Conservation (phyloP, 73 alveolate species). For the Stentor roeselii region DNA sequence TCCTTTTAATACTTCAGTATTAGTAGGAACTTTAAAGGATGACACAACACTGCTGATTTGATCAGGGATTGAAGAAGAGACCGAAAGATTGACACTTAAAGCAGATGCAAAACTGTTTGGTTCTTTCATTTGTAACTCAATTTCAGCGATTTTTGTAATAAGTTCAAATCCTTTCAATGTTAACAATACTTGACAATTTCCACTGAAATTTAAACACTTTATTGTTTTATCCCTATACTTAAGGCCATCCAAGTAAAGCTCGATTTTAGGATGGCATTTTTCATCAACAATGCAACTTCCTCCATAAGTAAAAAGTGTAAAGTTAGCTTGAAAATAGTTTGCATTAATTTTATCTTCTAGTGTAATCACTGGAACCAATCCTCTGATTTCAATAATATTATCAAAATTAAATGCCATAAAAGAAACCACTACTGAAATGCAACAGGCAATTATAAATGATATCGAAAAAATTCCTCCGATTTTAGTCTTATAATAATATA, state of each 20-base stretch:
- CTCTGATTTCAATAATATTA: background rate
- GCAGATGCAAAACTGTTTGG: background rate
- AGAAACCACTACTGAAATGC: background rate
- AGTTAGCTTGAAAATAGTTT: background rate
- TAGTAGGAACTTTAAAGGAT: background rate
- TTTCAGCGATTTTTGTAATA: background rate
- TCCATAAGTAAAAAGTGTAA: background rate
- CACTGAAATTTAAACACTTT: no score
- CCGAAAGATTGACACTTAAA: background rate
- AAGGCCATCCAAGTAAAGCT: no score
- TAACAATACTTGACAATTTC: background rate
- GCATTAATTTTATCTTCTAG: background rate
- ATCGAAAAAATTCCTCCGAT: background rate
- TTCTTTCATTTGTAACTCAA: background rate
- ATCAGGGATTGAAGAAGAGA: conserved; percentile 25
- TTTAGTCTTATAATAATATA: background rate
- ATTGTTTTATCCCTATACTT: no score
- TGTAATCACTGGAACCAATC: background rate
- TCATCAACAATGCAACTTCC: background rate
- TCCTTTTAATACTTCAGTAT: conserved; percentile 1
- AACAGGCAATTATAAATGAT: background rate
- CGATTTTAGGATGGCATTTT: no score
- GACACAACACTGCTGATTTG: background rate
- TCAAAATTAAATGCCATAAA: background rate
- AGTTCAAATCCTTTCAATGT: background rate